phyloP scores from a whole-genome alignment of 75 land plant species.

The Pseudotsuga menziesii region DNA sequence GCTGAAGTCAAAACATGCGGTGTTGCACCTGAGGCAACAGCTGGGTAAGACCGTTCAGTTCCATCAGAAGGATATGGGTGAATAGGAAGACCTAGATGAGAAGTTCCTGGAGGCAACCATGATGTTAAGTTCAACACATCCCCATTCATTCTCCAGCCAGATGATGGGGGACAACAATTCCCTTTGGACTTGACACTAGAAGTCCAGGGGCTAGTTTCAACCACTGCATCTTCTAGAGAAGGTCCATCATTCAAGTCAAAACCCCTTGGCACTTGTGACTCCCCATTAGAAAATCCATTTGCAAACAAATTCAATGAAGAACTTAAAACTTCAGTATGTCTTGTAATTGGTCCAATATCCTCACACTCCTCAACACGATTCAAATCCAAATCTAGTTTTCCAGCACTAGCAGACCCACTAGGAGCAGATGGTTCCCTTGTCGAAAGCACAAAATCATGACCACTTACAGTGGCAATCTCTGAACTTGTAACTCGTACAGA shows the following conservation, averaged over 20 bases:
- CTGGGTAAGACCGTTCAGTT: constrained; percentile 43
- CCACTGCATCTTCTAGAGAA: constrained; percentile 47
- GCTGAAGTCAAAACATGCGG: constrained; percentile 30
- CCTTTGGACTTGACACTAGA: constrained; percentile 18
- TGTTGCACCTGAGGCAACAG: constrained; percentile 31
- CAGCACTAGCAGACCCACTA: constrained; percentile 25
- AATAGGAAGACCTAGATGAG: constrained; percentile 45
- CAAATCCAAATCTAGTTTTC: constrained; percentile 78
- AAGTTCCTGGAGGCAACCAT: constrained; percentile 65
- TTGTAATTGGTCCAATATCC: constrained; percentile 25
- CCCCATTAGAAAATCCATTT: constrained; percentile 22
- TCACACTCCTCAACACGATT: constrained; percentile 65
- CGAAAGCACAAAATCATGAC: constrained; percentile 15
- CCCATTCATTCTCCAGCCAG: constrained; percentile 47
- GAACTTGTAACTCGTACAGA: constrained; percentile 39
- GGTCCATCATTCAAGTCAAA: constrained; percentile 97
- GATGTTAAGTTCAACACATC: constrained; percentile 49
- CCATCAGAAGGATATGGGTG: constrained; percentile 60
- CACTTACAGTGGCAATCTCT: constrained; percentile 20
- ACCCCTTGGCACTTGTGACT: constrained; percentile 31
- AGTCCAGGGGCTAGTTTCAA: constrained; percentile 28
- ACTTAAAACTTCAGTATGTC: constrained; percentile 23
- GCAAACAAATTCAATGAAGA: constrained; percentile 9
- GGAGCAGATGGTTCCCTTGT: constrained; percentile 10
- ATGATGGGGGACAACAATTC: constrained; percentile 20